phyloP scores from a whole-genome alignment of 1,284 basidiomycete genomes.

The Cryptococcus wingfieldii region DNA sequence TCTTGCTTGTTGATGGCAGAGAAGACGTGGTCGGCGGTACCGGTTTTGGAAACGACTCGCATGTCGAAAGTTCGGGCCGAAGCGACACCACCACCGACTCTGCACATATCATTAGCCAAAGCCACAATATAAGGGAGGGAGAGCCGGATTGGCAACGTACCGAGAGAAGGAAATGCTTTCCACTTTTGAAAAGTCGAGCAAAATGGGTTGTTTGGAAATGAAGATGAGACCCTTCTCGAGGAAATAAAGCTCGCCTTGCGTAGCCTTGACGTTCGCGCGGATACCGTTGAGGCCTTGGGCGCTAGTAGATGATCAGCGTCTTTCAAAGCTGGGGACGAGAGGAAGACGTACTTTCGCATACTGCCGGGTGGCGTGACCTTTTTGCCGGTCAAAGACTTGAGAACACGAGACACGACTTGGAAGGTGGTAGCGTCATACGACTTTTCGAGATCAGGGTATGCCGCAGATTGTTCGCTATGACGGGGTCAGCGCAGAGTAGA shows the following conservation, averaged over 20 bases:
- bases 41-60: constrained; percentile 74
- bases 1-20: constrained; percentile 95
- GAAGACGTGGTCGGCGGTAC: constrained; percentile 78
- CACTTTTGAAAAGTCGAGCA: constrained; percentile 87
- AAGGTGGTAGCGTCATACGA: constrained; percentile 80
- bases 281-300: constrained; percentile 57
- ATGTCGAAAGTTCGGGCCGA: constrained; percentile 94
- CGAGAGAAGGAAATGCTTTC: constrained; percentile 90
- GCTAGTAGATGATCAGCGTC: constrained; percentile 25
- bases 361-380: constrained; percentile 80
- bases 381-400: constrained; percentile 84
- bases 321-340: not conserved
- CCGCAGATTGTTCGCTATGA: constrained; percentile 46
- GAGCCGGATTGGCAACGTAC: constrained; percentile 31
- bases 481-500: not conserved
- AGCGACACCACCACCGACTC: constrained; percentile 81
- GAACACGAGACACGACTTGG: constrained; percentile 90
- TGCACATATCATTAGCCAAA: constrained; percentile 20
- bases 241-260: constrained; percentile 95
- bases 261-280: constrained; percentile 96
- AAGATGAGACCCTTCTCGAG: constrained; percentile 98
- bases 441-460: constrained; percentile 54
- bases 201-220: constrained; percentile 91
- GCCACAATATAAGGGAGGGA: not conserved
- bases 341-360: constrained; percentile 66